These are phyloP conservation scores for Fonsecaea nubica DNA, from an alignment of 2,329 filamentous ascomycete species.

Conservation along the genomic window DNA sequence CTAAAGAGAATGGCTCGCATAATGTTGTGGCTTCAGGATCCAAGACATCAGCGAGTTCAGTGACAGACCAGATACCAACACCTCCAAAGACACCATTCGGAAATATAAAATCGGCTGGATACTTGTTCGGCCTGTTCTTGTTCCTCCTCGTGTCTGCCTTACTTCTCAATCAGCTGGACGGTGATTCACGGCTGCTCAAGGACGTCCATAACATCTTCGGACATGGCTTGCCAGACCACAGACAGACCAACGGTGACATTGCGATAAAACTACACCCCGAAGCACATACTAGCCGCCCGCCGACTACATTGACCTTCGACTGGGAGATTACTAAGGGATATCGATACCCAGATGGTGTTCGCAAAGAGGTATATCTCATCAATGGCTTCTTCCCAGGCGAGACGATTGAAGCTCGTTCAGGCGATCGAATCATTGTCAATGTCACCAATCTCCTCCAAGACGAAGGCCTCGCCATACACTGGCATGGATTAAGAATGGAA, in stretches of 20 bases:
- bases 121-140: not conserved
- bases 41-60: not conserved
- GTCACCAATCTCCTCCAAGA: constrained; percentile 48
- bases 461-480: constrained; percentile 64
- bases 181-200: not conserved
- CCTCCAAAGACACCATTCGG: not conserved
- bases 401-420: constrained; percentile 56
- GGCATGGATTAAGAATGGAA: constrained; percentile 78
- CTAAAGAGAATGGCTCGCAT: constrained; percentile 42
- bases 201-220: not conserved
- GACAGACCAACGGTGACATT: not conserved
- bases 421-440: constrained; percentile 53
- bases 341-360: constrained; percentile 58
- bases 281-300: constrained; percentile 1
- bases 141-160: not conserved
- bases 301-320: constrained; percentile 45
- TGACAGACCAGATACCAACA: not conserved
- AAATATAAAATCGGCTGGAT: not conserved
- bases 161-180: not conserved
- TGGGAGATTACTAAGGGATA: constrained; percentile 52
- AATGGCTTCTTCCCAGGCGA: constrained; percentile 61
- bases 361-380: constrained; percentile 56
- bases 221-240: not conserved
- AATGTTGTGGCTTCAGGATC: not conserved
- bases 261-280: not conserved